These are phyloP conservation scores for Triadica sebifera DNA, from an alignment of 345 rosid genomes.

Conservation along the genomic window DNA sequence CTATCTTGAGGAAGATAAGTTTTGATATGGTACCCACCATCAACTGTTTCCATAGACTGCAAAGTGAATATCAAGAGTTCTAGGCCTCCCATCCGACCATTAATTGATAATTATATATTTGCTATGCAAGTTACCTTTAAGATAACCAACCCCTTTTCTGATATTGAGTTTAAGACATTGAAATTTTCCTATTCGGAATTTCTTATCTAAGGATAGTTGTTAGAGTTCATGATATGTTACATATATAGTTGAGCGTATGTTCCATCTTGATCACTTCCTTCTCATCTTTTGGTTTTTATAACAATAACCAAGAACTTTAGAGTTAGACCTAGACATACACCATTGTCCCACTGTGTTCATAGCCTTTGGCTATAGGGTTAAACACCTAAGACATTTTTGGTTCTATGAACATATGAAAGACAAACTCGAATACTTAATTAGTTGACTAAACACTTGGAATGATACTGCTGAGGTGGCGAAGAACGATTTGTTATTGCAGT, in stretches of 20 bases:
- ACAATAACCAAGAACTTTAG: too few species aligned
- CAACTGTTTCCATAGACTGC: constrained; percentile 17
- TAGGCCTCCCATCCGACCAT: too few species aligned
- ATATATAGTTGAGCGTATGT: too few species aligned
- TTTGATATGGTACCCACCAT: constrained; percentile 27
- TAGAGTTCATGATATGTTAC: too few species aligned
- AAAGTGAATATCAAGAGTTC: constrained; percentile 21
- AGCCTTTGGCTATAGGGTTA: background rate
- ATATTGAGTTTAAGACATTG: background rate
- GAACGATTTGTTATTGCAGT: constrained; percentile 6
- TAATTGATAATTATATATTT: too few species aligned
- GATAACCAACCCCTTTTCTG: too few species aligned
- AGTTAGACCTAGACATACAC: background rate
- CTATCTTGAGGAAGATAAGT: constrained; percentile 16
- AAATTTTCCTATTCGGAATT: too few species aligned
- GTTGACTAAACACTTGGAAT: constrained; percentile 33
- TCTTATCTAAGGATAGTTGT: too few species aligned
- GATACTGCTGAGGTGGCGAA: constrained; percentile 14
- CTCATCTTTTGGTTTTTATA: too few species aligned
- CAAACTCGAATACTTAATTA: constrained; percentile 17
- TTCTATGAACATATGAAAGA: background rate
- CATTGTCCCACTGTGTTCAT: background rate
- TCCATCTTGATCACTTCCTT: too few species aligned
- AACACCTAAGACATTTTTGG: background rate
- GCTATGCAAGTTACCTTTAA: too few species aligned